Conservation (phyloP, 2,329 filamentous ascomycete species). For the Sphaceloma murrayae region DNA sequence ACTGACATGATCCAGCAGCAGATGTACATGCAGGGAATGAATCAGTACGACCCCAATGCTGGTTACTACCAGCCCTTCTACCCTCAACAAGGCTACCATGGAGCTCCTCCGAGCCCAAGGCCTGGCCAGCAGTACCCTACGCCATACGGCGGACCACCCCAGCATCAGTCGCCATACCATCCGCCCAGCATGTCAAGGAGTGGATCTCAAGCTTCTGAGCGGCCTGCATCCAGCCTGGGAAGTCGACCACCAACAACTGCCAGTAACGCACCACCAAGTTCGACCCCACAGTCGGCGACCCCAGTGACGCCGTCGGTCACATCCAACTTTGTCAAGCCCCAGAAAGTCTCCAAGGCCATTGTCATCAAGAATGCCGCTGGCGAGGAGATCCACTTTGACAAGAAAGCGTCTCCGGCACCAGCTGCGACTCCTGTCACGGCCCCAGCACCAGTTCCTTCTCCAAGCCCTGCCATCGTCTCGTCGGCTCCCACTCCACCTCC, state of each 20-base stretch:
- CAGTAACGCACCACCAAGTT: slow-evolving; percentile 18
- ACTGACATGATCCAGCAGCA: slow-evolving; percentile 39
- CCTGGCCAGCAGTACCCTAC: slow-evolving; percentile 34
- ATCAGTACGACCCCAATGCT: slow-evolving; percentile 41
- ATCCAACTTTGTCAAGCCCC: slow-evolving; percentile 53
- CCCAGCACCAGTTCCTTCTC: slow-evolving; percentile 45
- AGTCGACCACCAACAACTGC: slow-evolving; percentile 38
- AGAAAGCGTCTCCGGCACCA: slow-evolving; percentile 32
- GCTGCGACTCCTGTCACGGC: slow-evolving; percentile 47
- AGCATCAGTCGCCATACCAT: slow-evolving; percentile 48
- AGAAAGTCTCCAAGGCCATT: slow-evolving; percentile 58
- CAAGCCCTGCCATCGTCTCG: slow-evolving; percentile 57
- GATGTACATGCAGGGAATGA: slow-evolving; percentile 43
- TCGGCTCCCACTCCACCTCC: slow-evolving; percentile 66
- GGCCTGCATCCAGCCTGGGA: slow-evolving; percentile 50
- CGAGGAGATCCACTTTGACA: slow-evolving; percentile 59
- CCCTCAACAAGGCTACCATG: slow-evolving; percentile 30
- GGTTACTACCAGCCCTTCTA: slow-evolving; percentile 40
- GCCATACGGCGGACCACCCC: slow-evolving; percentile 40
- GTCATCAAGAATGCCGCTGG: slow-evolving; percentile 76
- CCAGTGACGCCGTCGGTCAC: slow-evolving; percentile 39
- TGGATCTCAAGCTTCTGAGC: slow-evolving; percentile 64
- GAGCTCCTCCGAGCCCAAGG: slow-evolving; percentile 38
- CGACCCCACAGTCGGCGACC: slow-evolving; percentile 34
- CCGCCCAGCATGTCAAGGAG: slow-evolving; percentile 69